A percentile compares a stretch with the other conserved stretches of the same genome.
phyloP scores from a whole-genome alignment of 768 basidiomycete species.

The Boletus tomentosulus region DNA sequence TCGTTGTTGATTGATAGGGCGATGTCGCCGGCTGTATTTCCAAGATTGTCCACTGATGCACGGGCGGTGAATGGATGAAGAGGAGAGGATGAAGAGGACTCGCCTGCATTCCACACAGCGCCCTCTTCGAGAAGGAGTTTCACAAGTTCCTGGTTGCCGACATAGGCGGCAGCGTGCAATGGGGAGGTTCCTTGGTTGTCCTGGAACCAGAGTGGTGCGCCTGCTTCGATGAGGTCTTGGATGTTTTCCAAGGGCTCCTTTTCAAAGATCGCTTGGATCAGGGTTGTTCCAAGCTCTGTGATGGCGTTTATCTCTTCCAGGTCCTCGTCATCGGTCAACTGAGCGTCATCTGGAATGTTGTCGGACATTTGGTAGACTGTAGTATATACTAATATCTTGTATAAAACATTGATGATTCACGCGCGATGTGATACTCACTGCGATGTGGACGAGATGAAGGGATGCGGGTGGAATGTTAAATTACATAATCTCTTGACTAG shows the following conservation, averaged over 20 bases:
- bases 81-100: conserved; percentile 15
- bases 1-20: conserved; percentile 81
- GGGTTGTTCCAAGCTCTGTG: conserved; percentile 51
- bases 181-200: conserved; percentile 78
- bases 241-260: conserved; percentile 42
- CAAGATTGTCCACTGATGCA: conserved; percentile 63
- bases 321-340: conserved; percentile 26
- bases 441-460: neutral
- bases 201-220: conserved; percentile 89
- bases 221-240: conserved; percentile 50
- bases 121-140: conserved; percentile 71
- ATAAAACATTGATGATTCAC: neutral
- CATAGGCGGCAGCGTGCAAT: conserved; percentile 82
- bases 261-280: conserved; percentile 57
- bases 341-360: conserved; percentile 4
- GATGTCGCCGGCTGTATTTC: conserved; percentile 86
- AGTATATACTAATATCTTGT: neutral
- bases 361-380: conserved; percentile 13
- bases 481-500: conserved; percentile 19
- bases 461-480: neutral
- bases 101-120: conserved; percentile 88
- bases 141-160: conserved; percentile 61
- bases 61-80: neutral
- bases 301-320: conserved; percentile 41
- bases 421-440: neutral